Percentiles rank a stretch among this genome's conserved stretches.
These are phyloP conservation scores for Euptelea pleiosperma DNA, from an alignment of 164 flowering plant genomes.

Conservation along the genomic window DNA sequence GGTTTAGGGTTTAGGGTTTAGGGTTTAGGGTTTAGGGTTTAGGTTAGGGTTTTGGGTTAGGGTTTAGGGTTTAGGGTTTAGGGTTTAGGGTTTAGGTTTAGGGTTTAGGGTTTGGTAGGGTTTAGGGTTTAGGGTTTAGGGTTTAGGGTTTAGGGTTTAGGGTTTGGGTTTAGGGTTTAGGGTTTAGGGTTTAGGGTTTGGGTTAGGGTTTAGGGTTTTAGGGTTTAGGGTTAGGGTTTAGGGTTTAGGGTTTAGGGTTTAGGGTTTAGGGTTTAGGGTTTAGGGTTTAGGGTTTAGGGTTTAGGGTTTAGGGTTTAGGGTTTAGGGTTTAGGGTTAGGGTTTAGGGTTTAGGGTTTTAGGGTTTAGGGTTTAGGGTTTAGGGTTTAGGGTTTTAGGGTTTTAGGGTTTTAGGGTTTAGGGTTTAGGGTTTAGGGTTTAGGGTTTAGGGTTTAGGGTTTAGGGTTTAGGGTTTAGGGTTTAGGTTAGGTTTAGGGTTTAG, in stretches of 20 bases:
- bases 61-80: no score
- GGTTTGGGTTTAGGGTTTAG: neutral
- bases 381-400: conserved; percentile 10
- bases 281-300: conserved; percentile 12
- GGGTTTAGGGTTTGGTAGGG: no score
- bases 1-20: no score
- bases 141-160: no score
- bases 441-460: conserved; percentile 10
- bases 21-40: no score
- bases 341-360: conserved; percentile 9
- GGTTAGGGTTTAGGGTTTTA: conserved; percentile 2
- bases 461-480: conserved; percentile 9
- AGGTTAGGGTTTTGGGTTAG: no score
- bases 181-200: neutral
- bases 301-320: conserved; percentile 15
- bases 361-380: conserved; percentile 13
- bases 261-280: conserved; percentile 8
- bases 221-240: conserved; percentile 8
- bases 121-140: no score
- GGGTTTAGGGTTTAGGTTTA: no score
- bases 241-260: conserved; percentile 11
- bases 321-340: conserved; percentile 9
- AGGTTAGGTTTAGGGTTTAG: conserved; percentile 15
- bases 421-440: conserved; percentile 16
- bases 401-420: conserved; percentile 11